Percentiles rank a stretch among this genome's conserved stretches.
phyloP scores from a whole-genome alignment of 768 basidiomycete species.

The Royoungia palumana region DNA sequence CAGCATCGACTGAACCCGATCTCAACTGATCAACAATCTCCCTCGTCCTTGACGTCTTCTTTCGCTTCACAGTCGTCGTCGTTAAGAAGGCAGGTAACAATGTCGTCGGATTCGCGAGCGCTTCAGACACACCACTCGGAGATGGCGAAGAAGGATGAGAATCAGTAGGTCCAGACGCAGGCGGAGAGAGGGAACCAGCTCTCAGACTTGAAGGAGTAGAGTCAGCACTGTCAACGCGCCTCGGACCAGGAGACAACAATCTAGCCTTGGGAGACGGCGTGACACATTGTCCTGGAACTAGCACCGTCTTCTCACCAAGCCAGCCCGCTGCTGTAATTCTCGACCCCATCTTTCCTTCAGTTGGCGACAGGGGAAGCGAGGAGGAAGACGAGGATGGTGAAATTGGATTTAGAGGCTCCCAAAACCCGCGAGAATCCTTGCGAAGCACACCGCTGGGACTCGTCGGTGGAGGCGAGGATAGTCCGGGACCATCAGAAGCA shows the following conservation, averaged over 20 bases:
- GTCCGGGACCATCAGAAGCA: neutral
- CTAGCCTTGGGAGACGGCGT: slow-evolving; percentile 13
- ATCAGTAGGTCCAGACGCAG: slow-evolving; percentile 2
- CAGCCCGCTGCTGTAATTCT: neutral
- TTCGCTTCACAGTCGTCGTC: slow-evolving; percentile 17
- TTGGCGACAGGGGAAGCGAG: slow-evolving; percentile 14
- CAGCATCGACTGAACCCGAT: slow-evolving; percentile 24
- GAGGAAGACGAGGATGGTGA: slow-evolving; percentile 21
- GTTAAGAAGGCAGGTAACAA: slow-evolving; percentile 26
- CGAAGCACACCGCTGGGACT: slow-evolving; percentile 11
- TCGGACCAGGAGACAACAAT: slow-evolving; percentile 16
- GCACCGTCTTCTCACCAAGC: slow-evolving; percentile 1
- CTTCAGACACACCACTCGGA: neutral
- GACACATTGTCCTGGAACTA: neutral
- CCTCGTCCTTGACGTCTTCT: slow-evolving; percentile 28
- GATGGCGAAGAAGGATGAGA: slow-evolving; percentile 11
- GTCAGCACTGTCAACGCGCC: neutral
- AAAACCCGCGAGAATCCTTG: slow-evolving; percentile 29
- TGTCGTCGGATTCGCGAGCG: slow-evolving; percentile 9
- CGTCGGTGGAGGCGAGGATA: slow-evolving; percentile 9
- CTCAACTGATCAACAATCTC: slow-evolving; percentile 29
- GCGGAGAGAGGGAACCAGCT: slow-evolving; percentile 6
- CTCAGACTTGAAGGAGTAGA: slow-evolving; percentile 12
- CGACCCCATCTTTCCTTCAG: slow-evolving; percentile 2
- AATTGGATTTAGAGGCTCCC: slow-evolving; percentile 17